A percentile compares a stretch with the other conserved stretches of the same genome.
These are phyloP conservation scores for Hippophae tibetana DNA, from an alignment of 306 rosid genomes.

Conservation along the genomic window DNA sequence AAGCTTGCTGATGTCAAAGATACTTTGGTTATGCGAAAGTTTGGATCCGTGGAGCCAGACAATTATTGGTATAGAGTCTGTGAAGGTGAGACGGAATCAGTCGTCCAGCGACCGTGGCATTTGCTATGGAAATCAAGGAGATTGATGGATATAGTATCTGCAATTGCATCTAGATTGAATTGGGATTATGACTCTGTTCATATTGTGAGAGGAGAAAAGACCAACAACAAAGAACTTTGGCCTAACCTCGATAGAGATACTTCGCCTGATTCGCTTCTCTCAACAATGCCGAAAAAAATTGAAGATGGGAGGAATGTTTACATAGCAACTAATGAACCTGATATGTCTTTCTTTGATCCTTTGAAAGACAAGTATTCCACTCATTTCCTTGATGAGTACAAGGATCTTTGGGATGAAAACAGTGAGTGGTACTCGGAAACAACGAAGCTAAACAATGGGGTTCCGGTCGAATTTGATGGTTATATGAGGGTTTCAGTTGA, in stretches of 20 bases:
- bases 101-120: constrained; percentile 90
- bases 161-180: constrained; percentile 66
- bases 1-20: constrained; percentile 62
- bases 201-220: constrained; percentile 91
- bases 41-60: constrained; percentile 85
- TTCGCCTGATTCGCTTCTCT: constrained; percentile 65
- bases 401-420: constrained; percentile 77
- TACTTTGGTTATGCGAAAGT: constrained; percentile 80
- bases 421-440: constrained; percentile 85
- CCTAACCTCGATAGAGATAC: constrained; percentile 88
- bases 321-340: constrained; percentile 78
- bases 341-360: constrained; percentile 62
- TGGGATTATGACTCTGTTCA: constrained; percentile 92
- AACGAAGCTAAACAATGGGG: constrained; percentile 53
- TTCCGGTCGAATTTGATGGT: constrained; percentile 84
- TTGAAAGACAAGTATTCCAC: constrained; percentile 77
- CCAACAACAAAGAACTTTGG: constrained; percentile 85
- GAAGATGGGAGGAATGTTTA: constrained; percentile 82
- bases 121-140: constrained; percentile 91
- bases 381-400: constrained; percentile 86
- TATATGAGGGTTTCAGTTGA: constrained; percentile 93
- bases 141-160: constrained; percentile 85
- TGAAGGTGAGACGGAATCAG: constrained; percentile 90
- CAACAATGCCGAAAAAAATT: constrained; percentile 57
- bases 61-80: constrained; percentile 95